Conservation (phyloP, 768 basidiomycete species). For the Termitomyces sp. region DNA sequence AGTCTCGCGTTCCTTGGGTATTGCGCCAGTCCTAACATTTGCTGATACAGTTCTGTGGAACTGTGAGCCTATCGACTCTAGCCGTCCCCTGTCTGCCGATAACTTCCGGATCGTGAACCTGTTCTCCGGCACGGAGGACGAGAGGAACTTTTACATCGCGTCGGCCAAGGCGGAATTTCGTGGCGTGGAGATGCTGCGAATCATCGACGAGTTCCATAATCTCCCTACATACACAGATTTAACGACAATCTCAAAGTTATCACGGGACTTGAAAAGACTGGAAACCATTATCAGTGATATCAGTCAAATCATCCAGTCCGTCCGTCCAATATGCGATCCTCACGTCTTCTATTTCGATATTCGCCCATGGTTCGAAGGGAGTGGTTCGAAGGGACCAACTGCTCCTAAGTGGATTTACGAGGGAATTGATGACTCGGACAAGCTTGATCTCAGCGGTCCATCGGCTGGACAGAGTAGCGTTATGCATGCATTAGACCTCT, state of each 20-base stretch:
- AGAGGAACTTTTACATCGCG: conserved; percentile 79
- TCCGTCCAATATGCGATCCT: conserved; percentile 74
- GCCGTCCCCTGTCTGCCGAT: conserved; percentile 51
- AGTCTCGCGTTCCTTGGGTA: conserved; percentile 69
- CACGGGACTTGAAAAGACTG: conserved; percentile 65
- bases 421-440: conserved; percentile 54
- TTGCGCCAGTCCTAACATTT: conserved; percentile 94
- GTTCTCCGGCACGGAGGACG: conserved; percentile 85
- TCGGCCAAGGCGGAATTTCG: conserved; percentile 83
- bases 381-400: conserved; percentile 49
- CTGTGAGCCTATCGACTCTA: conserved; percentile 56
- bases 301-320: conserved; percentile 58
- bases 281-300: conserved; percentile 69
- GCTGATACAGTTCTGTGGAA: conserved; percentile 98
- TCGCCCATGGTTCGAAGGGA: conserved; percentile 92
- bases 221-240: conserved; percentile 65
- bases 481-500: conserved; percentile 82
- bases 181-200: conserved; percentile 79
- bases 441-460: conserved; percentile 75
- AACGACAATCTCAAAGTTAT: conserved; percentile 59
- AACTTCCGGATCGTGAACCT: conserved; percentile 71
- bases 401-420: conserved; percentile 70
- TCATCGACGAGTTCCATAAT: conserved; percentile 83
- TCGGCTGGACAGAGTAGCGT: conserved; percentile 93
- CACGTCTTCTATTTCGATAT: conserved; percentile 85